A percentile compares a stretch with the other conserved stretches of the same genome.
Conservation (phyloP, 2,329 filamentous ascomycete genomes). For the Hirsutella minnesotensis region DNA sequence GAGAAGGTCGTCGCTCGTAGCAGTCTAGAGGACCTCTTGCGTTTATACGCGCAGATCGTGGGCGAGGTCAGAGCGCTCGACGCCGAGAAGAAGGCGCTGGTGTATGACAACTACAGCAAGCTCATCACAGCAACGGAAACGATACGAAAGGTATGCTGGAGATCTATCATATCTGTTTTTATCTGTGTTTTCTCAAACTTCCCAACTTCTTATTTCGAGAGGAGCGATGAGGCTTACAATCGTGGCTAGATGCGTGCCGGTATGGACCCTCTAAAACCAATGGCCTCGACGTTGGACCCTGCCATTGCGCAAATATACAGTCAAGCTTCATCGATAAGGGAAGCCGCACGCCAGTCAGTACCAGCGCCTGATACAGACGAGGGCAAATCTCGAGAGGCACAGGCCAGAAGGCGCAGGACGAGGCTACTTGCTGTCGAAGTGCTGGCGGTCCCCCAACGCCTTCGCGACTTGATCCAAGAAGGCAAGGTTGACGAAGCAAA, state of each 20-base stretch:
- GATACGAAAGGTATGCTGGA: constrained; percentile 54
- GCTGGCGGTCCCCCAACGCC: constrained; percentile 45
- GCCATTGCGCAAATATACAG: constrained; percentile 66
- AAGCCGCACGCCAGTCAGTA: constrained; percentile 34
- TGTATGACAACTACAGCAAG: constrained; percentile 98
- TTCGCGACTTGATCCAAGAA: constrained; percentile 45
- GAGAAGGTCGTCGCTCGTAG: constrained; percentile 46
- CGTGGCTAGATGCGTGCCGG: constrained; percentile 55
- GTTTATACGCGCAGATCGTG: constrained; percentile 58
- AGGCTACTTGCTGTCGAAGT: constrained; percentile 51
- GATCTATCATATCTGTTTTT: not conserved
- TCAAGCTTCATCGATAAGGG: constrained; percentile 42
- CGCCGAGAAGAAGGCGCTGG: constrained; percentile 90
- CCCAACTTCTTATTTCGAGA: not conserved
- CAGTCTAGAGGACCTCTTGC: constrained; percentile 56
- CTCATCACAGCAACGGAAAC: constrained; percentile 94
- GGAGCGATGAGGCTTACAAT: too few relatives aligned
- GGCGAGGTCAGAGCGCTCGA: constrained; percentile 82
- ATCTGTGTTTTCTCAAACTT: not conserved
- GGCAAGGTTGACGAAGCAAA: constrained; percentile 51
- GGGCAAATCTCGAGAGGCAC: constrained; percentile 20
- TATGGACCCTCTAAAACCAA: constrained; percentile 68
- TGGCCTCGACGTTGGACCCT: constrained; percentile 59
- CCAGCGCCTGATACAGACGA: constrained; percentile 32
- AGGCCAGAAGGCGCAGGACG: constrained; percentile 23